Conservation (phyloP, 2,329 filamentous ascomycete genomes). For the Hymenoscyphus fraxineus region DNA sequence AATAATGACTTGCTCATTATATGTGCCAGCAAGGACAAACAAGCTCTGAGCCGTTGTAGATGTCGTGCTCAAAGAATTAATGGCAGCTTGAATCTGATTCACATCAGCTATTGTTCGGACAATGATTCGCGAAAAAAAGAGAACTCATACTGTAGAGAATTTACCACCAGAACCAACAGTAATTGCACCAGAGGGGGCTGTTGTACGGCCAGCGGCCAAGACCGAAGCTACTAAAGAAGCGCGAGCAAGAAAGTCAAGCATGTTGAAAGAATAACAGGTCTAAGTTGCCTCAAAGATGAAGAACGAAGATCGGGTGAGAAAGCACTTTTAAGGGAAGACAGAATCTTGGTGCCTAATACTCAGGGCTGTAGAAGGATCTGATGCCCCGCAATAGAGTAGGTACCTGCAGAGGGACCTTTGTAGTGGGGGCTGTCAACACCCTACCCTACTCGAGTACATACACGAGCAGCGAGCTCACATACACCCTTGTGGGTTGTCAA, state of each 20-base stretch:
- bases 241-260: conserved; percentile 29
- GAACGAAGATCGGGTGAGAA: not conserved
- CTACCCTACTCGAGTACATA: not conserved
- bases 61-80: conserved; percentile 47
- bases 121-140: conserved; percentile 4
- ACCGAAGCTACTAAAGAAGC: conserved; percentile 27
- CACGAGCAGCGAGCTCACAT: no score
- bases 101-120: not conserved
- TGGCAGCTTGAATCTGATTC: conserved; percentile 43
- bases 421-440: not conserved
- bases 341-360: not conserved
- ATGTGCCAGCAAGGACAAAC: conserved; percentile 54
- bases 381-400: not conserved
- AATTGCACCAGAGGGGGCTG: conserved; percentile 45
- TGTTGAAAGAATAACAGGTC: conserved; percentile 16
- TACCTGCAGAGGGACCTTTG: not conserved
- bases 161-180: conserved; percentile 41
- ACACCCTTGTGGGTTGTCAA: not conserved
- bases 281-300: conserved; percentile 1
- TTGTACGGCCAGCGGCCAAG: conserved; percentile 36
- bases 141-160: conserved; percentile 40
- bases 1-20: conserved; percentile 55
- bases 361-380: not conserved
- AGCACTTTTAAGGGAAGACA: not conserved
- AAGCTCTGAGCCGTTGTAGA: conserved; percentile 46